Conservation (phyloP, 176 grass and related monocot genomes). For the Saccharum spontaneum region DNA sequence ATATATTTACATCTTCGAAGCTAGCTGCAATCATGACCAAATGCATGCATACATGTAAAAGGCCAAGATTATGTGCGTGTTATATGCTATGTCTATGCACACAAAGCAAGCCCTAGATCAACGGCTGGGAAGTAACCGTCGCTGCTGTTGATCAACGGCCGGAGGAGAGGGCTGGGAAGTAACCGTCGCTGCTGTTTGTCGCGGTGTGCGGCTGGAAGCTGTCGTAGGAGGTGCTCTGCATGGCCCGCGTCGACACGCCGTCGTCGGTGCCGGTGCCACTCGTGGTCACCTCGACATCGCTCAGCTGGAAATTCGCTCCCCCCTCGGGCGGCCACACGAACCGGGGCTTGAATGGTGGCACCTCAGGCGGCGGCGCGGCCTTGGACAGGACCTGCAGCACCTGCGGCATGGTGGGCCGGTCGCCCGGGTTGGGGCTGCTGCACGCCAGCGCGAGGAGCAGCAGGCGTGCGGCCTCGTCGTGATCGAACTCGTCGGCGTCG, state of each 20-base stretch:
- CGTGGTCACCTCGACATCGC: slow-evolving; percentile 28
- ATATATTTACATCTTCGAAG: slow-evolving; percentile 14
- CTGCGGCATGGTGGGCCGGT: slow-evolving; percentile 44
- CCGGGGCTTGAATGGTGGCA: slow-evolving; percentile 33
- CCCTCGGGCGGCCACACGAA: slow-evolving; percentile 58
- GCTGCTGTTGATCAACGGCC: slow-evolving; percentile 23
- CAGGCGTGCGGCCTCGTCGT: slow-evolving; percentile 35
- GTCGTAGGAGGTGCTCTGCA: neutral
- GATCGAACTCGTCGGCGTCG: slow-evolving; percentile 23
- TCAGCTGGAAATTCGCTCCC: slow-evolving; percentile 15
- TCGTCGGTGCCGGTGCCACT: neutral
- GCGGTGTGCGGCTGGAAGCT: neutral
- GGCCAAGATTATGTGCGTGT: neutral
- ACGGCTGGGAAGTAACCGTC: too few relatives aligned
- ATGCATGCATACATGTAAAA: neutral
- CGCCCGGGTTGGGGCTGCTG: slow-evolving; percentile 45
- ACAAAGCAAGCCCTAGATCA: neutral
- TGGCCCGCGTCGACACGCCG: neutral
- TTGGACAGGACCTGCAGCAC: slow-evolving; percentile 52
- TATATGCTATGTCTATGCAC: neutral
- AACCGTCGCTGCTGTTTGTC: slow-evolving; percentile 7
- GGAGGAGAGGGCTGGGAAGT: slow-evolving; percentile 38
- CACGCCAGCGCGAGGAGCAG: slow-evolving; percentile 58
- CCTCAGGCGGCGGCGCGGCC: slow-evolving; percentile 33
- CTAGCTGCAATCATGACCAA: neutral